Conservation (phyloP, 2,329 filamentous ascomycete species). For the Dendrostoma leiphaemia region DNA sequence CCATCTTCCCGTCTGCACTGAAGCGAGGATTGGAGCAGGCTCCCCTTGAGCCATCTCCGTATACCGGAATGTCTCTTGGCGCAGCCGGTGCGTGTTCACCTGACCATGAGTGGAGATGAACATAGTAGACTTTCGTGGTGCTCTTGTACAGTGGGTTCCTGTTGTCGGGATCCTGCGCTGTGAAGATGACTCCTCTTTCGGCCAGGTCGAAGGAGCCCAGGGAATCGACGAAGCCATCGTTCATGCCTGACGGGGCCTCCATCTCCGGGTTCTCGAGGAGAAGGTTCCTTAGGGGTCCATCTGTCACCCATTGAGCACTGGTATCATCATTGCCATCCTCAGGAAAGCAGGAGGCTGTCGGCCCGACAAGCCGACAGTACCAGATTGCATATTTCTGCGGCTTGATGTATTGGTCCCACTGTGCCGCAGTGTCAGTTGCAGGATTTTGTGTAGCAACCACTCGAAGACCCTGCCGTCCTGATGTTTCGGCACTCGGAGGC, state of each 20-base stretch:
- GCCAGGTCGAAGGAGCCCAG: conserved; percentile 32
- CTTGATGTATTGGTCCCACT: conserved; percentile 33
- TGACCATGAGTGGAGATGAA: conserved; percentile 32
- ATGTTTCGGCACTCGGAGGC: neutral
- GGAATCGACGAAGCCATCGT: conserved; percentile 22
- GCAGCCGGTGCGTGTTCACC: neutral
- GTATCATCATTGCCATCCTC: neutral
- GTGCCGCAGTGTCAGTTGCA: neutral
- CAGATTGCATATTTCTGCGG: conserved; percentile 34
- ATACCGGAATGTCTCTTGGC: conserved; percentile 21
- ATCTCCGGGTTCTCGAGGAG: conserved; percentile 28
- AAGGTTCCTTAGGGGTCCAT: conserved; percentile 31
- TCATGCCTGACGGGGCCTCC: conserved; percentile 29
- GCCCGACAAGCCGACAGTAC: conserved; percentile 33
- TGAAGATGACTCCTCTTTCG: conserved; percentile 33
- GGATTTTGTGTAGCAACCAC: neutral
- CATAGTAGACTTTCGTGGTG: conserved; percentile 30
- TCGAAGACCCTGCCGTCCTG: no score
- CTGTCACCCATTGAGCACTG: conserved; percentile 27
- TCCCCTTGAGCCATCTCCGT: conserved; percentile 17
- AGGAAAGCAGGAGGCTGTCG: conserved; percentile 8
- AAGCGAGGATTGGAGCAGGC: conserved; percentile 30
- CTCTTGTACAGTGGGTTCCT: conserved; percentile 15
- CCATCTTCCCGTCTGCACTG: conserved; percentile 33
- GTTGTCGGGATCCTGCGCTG: conserved; percentile 23